These are phyloP conservation scores for Nakaseomyces sp. DNA, from an alignment of 1,139 yeast genomes.

Conservation along the genomic window DNA sequence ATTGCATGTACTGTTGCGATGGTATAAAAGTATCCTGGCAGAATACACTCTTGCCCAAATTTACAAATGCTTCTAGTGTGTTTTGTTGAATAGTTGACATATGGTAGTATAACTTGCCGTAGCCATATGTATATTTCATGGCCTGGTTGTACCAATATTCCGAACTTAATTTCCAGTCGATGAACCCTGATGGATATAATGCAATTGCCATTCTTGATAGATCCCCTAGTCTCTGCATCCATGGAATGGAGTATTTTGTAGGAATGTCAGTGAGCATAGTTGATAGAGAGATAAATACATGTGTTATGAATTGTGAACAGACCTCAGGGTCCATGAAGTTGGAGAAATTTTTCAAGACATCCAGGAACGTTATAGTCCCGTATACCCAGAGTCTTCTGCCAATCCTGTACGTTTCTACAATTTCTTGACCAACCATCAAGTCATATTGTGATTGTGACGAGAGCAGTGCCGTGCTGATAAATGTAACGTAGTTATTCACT, in stretches of 20 bases:
- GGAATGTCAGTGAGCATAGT: constrained; percentile 47
- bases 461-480: constrained; percentile 58
- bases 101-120: constrained; percentile 72
- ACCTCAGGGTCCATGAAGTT: constrained; percentile 40
- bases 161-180: constrained; percentile 74
- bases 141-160: constrained; percentile 70
- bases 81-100: constrained; percentile 79
- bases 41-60: constrained; percentile 66
- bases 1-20: constrained; percentile 62
- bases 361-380: constrained; percentile 70
- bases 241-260: constrained; percentile 41
- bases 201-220: constrained; percentile 78
- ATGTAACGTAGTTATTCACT: constrained; percentile 62
- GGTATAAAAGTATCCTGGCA: constrained; percentile 80
- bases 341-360: constrained; percentile 65
- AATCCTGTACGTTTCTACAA: constrained; percentile 65
- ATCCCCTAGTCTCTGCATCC: constrained; percentile 80
- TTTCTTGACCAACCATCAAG: constrained; percentile 47
- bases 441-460: constrained; percentile 51
- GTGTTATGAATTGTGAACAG: constrained; percentile 36
- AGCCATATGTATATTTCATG: constrained; percentile 64
- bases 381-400: constrained; percentile 78
- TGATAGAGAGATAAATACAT: constrained; percentile 36
- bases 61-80: constrained; percentile 67
- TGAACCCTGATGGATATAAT: constrained; percentile 61